Base-by-base conservation (phyloP, 2,329 filamentous ascomycete genomes). In the Chaetomiaceae sp. region DNA sequence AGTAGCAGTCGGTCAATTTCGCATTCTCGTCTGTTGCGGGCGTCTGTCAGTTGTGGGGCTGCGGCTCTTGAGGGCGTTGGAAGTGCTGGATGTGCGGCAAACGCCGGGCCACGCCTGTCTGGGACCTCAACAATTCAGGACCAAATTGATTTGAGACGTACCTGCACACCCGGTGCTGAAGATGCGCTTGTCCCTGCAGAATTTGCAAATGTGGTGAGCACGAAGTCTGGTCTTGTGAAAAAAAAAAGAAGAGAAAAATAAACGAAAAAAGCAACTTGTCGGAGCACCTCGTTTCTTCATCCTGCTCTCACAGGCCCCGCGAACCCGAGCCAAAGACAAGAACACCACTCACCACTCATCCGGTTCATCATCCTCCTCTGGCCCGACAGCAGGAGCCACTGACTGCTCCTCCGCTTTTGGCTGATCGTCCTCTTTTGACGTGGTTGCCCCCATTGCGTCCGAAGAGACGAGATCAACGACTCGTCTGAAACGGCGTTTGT, bases 1-100 rank as follows among this genome's bases (percentile, higher is more conserved):
- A 96, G 69, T 95, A 96, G 70, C 93, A 99, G 68, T 97, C 89
- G 31, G 90, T 96, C 83, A 99, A 80, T 64, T 83, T 91, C 48
- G 80, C 74, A 64, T 97, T 96, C 65, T 97, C 92, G 19, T 82
- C 92, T 96, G 59, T 13, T 14, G 37, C 51, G 45, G 4, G n/a
- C 12, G 12, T 30, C 9, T 40, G 31, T 43, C 37, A 56, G 51
- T 13, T 33, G 31, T 40, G 53, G 13, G 23, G 21, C 38, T 17
- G 20, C 40, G 10, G 10, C 9, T 27, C 6, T 27, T 27, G 25
- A 25, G 33, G 16, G 58, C 45, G n/a, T 41, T 27, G 41, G 40
- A 23, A 44, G 35, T 21, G 19, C 38, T n/a, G 13, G 21, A 44
- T 30, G 16, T 7, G 23, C 51, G 48, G 52, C 44, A 54, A 54